phyloP scores from a whole-genome alignment of 129 eudicot species.

The Flaveria linearis region DNA sequence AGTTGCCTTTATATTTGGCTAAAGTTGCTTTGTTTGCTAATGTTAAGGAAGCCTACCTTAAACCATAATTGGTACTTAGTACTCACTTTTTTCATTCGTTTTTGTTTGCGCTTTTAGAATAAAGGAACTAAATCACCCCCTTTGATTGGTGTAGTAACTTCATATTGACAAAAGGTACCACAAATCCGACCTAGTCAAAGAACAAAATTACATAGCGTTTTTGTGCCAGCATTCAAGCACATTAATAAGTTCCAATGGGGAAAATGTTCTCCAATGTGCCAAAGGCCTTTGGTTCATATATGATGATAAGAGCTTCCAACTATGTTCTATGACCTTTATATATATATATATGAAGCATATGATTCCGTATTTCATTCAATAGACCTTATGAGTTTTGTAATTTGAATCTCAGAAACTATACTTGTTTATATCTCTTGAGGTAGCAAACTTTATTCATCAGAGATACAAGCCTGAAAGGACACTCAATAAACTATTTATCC shows the following conservation, averaged over 20 bases:
- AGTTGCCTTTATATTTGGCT: conserved; percentile 15
- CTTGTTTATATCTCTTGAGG: conserved; percentile 4
- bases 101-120: not conserved
- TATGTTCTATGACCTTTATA: not conserved
- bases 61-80: conserved; percentile 3
- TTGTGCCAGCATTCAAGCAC: not conserved
- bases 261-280: conserved; percentile 7
- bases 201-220: not conserved
- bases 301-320: conserved; percentile 5
- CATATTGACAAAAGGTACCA: not conserved
- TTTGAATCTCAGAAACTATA: not conserved
- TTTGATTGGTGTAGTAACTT: not conserved
- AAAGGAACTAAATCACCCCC: not conserved
- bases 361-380: not conserved
- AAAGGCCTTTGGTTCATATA: not conserved
- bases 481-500: not conserved
- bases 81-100: not conserved
- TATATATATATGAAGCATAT: not conserved
- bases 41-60: conserved; percentile 21
- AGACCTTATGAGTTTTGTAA: not conserved
- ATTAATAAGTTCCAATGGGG: not conserved
- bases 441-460: not conserved
- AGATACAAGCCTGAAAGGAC: not conserved
- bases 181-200: not conserved
- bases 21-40: conserved; percentile 18